Evolutionary conservation across 2,329 filamentous ascomycete genomes (phyloP).

Genomic region (Sporothrix sp.): DNA sequence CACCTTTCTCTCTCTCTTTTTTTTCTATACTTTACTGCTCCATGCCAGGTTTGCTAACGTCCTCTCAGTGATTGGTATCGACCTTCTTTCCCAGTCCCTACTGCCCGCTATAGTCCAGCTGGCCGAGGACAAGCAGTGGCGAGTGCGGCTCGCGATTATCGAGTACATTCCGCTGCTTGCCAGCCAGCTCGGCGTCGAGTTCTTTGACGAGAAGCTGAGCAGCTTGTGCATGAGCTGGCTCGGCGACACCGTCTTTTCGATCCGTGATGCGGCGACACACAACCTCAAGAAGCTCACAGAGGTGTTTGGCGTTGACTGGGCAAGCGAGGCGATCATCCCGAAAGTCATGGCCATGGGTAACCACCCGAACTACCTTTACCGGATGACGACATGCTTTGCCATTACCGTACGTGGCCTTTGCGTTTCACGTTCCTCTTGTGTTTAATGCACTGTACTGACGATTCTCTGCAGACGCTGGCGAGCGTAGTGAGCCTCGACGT

Average conservation of each 20-base stretch:
- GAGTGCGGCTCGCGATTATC: constrained; percentile 93
- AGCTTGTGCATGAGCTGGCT: constrained; percentile 97
- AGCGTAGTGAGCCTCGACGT: constrained; percentile 88
- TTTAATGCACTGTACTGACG: too few relatives aligned
- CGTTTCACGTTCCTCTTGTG: constrained; percentile 32
- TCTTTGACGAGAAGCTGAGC: constrained; percentile 96
- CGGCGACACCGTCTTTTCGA: constrained; percentile 96
- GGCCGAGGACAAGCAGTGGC: constrained; percentile 98
- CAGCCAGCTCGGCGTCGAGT: constrained; percentile 89
- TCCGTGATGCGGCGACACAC: constrained; percentile 91
- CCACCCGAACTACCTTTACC: constrained; percentile 97
- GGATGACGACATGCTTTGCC: constrained; percentile 99
- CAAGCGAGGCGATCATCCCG: constrained; percentile 90
- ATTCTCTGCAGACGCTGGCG: constrained; percentile 67
- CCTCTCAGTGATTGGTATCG: constrained; percentile 80
- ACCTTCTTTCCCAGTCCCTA: constrained; percentile 89
- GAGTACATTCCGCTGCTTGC: constrained; percentile 97
- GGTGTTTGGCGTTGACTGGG: constrained; percentile 97
- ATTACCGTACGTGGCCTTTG: constrained; percentile 39
- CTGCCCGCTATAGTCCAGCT: constrained; percentile 95
- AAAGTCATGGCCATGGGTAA: constrained; percentile 98
- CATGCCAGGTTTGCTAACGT: not conserved
- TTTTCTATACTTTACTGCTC: not conserved
- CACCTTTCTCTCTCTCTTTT: constrained; percentile 17
- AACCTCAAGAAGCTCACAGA: constrained; percentile 98